A percentile compares a stretch with the other conserved stretches of the same genome.
Conservation (phyloP, 768 basidiomycete genomes). For the Podaxis sp. region DNA sequence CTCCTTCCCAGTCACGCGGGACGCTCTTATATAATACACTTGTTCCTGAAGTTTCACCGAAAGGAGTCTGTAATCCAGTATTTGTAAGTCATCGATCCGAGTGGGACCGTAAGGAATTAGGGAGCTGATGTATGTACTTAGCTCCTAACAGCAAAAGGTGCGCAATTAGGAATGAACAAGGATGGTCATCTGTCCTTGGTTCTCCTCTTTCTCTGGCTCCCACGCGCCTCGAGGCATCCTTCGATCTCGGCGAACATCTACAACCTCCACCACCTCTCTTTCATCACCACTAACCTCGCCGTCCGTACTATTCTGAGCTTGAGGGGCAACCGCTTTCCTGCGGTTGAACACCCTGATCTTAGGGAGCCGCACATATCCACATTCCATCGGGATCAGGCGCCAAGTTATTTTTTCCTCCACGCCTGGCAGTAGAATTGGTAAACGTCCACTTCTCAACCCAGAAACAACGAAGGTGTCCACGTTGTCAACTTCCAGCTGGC, state of each 20-base stretch:
- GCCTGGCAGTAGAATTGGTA: conserved; percentile 75
- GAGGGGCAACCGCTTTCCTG: conserved; percentile 33
- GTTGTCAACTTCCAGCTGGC: conserved; percentile 69
- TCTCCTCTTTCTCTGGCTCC: not conserved
- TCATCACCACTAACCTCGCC: conserved; percentile 45
- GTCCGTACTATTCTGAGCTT: conserved; percentile 31
- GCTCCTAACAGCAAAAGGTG: not conserved
- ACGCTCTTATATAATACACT: no score
- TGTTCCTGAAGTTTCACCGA: no score
- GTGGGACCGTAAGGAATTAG: no score
- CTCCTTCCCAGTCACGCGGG: no score
- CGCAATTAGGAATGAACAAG: conserved; percentile 31
- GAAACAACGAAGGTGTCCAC: conserved; percentile 80
- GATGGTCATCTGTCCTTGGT: conserved; percentile 23
- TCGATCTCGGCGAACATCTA: conserved; percentile 49
- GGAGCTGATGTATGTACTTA: no score
- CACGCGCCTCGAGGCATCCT: conserved; percentile 9
- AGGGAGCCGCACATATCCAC: conserved; percentile 65
- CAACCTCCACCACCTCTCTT: conserved; percentile 47
- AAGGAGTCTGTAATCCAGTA: no score
- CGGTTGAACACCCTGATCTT: conserved; percentile 56
- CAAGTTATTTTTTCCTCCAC: conserved; percentile 64
- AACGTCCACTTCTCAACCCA: conserved; percentile 63
- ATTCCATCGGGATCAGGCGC: conserved; percentile 72
- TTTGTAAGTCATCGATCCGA: not conserved